These are phyloP conservation scores for Penicillium fimorum DNA, from an alignment of 495 filamentous ascomycete species.

Conservation along the genomic window DNA sequence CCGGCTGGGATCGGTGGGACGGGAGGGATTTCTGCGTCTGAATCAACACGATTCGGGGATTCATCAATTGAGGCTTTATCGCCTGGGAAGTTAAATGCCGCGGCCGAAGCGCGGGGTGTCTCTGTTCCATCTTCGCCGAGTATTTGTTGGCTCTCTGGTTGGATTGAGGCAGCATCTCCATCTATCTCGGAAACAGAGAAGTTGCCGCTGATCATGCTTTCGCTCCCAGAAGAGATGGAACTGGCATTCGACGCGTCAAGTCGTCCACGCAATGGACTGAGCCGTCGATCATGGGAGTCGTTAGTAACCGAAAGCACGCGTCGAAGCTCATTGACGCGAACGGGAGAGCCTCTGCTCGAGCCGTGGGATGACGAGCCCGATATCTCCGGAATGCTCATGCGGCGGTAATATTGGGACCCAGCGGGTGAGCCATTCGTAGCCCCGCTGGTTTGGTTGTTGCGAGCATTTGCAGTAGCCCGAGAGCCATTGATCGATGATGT, in stretches of 20 bases:
- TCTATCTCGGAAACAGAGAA: conserved; percentile 41
- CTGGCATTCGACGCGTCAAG: conserved; percentile 38
- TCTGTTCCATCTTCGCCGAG: conserved; percentile 31
- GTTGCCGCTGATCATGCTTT: conserved; percentile 45
- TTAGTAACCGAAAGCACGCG: conserved; percentile 59
- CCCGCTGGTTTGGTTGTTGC: conserved; percentile 59
- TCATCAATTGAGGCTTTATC: conserved; percentile 12
- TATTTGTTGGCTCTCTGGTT: conserved; percentile 26
- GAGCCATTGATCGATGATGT: conserved; percentile 71
- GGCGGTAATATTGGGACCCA: conserved; percentile 33
- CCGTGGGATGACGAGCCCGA: conserved; percentile 54
- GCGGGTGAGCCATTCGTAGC: conserved; percentile 33
- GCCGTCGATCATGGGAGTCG: conserved; percentile 34
- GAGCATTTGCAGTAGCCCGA: conserved; percentile 57
- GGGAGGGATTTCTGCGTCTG: conserved; percentile 37
- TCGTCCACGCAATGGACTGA: conserved; percentile 41
- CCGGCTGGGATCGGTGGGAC: conserved; percentile 44
- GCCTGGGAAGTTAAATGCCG: conserved; percentile 17
- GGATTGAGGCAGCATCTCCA: conserved; percentile 30
- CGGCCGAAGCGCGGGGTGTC: conserved; percentile 34
- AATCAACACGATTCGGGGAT: conserved; percentile 9
- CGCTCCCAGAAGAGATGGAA: conserved; percentile 43
- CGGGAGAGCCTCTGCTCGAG: conserved; percentile 62
- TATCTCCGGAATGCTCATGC: conserved; percentile 43
- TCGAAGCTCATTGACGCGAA: conserved; percentile 88